phyloP scores from a whole-genome alignment of 2,329 filamentous ascomycete genomes.

The Stachybotrys echinatus region DNA sequence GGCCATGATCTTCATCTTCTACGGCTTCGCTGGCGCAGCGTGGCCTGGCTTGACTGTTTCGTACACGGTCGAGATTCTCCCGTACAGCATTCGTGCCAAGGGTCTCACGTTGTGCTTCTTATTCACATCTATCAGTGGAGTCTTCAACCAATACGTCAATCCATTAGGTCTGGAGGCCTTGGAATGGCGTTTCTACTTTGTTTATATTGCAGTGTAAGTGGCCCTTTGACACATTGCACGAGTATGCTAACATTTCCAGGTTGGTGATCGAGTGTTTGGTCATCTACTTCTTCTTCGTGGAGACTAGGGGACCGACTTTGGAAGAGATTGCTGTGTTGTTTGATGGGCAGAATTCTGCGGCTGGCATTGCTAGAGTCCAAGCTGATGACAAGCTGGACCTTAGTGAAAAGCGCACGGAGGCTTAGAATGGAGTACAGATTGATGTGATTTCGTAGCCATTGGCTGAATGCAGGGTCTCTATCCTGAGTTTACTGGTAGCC shows the following conservation, averaged over 20 bases:
- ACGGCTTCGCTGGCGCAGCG: too few species aligned
- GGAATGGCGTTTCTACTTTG: slow-evolving; percentile 8
- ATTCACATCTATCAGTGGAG: background rate
- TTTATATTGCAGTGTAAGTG: slow-evolving; percentile 10
- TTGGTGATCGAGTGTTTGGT: slow-evolving; percentile 8
- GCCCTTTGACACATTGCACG: too few species aligned
- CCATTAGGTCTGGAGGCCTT: slow-evolving; percentile 3
- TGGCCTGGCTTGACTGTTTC: background rate
- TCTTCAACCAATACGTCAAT: slow-evolving; percentile 11
- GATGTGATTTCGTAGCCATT: too few species aligned
- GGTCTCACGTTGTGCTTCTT: slow-evolving; percentile 5
- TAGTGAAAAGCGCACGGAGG: too few species aligned
- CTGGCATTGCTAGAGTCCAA: too few species aligned
- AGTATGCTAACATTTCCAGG: too few species aligned
- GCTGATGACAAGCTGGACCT: too few species aligned
- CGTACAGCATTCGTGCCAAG: slow-evolving; percentile 11
- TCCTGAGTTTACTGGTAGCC: too few species aligned
- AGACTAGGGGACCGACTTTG: slow-evolving; percentile 5
- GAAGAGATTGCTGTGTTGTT: slow-evolving; percentile 7
- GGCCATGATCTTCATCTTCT: slow-evolving; percentile 32
- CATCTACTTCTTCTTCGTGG: slow-evolving; percentile 7
- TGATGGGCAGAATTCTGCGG: slow-evolving; percentile 5
- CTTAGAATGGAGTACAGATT: too few species aligned
- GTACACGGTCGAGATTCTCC: slow-evolving; percentile 20
- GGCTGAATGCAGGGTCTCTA: too few species aligned